A percentile compares a stretch with the other conserved stretches of the same genome.
Evolutionary conservation across 2,329 filamentous ascomycete genomes (phyloP).

Genomic region (Venturia aucupariae): DNA sequence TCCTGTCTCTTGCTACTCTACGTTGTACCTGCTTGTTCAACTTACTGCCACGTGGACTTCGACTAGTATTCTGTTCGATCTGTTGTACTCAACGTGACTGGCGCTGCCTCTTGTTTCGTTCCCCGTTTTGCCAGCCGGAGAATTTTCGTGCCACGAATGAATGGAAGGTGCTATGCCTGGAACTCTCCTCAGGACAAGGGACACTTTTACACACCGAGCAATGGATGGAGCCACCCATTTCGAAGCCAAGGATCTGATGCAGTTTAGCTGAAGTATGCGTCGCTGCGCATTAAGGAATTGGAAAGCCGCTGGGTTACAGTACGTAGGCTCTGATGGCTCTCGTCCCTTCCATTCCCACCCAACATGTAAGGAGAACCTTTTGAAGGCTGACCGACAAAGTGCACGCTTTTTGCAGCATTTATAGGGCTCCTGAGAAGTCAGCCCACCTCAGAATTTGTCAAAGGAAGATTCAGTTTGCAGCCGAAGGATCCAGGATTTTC

Average conservation of each 20-base stretch:
- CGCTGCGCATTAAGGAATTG: slow-evolving; percentile 2
- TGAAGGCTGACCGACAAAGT: neutral
- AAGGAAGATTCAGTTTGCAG: too few relatives aligned
- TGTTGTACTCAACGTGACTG: neutral
- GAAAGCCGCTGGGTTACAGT: neutral
- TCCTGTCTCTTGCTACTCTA: neutral
- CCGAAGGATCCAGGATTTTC: neutral
- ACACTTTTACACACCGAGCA: neutral
- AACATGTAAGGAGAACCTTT: neutral
- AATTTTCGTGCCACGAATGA: neutral
- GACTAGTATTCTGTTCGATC: neutral
- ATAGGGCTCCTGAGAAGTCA: neutral
- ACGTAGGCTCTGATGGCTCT: slow-evolving; percentile 3
- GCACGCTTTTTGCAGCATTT: neutral
- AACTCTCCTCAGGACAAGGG: neutral
- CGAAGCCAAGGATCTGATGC: neutral
- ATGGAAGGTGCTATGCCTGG: neutral
- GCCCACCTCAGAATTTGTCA: neutral
- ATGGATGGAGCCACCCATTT: neutral
- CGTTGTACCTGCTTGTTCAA: neutral
- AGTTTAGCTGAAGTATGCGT: neutral
- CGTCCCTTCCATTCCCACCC: neutral
- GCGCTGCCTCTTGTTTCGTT: neutral
- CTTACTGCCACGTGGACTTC: neutral
- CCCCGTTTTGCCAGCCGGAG: neutral